Conservation (phyloP, 345 rosid genomes). For the Arabidopsis arenosa region DNA sequence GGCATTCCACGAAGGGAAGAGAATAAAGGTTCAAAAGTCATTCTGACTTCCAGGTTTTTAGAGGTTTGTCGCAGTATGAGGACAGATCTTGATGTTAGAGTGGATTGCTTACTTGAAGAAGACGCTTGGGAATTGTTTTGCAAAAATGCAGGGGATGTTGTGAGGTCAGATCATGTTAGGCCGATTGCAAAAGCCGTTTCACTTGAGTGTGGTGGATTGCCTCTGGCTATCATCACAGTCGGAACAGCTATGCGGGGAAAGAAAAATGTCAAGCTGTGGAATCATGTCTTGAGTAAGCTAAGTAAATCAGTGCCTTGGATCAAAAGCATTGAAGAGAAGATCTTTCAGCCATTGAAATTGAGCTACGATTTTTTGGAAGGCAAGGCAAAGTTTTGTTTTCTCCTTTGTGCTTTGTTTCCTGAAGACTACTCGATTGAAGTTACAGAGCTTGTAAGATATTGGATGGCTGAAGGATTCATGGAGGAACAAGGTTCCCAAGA, state of each 20-base stretch:
- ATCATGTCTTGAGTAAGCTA: slow-evolving; percentile 41
- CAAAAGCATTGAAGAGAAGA: slow-evolving; percentile 36
- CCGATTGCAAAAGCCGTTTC: slow-evolving; percentile 38
- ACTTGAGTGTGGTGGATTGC: slow-evolving; percentile 48
- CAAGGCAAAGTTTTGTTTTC: slow-evolving; percentile 43
- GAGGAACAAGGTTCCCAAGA: slow-evolving; percentile 25
- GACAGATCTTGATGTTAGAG: slow-evolving; percentile 1
- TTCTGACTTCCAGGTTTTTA: slow-evolving; percentile 22
- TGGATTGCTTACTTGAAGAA: slow-evolving; percentile 17
- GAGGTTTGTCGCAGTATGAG: slow-evolving; percentile 24
- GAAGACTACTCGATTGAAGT: slow-evolving; percentile 44
- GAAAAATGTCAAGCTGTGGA: slow-evolving; percentile 43
- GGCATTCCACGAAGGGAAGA: slow-evolving; percentile 27
- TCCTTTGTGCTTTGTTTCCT: slow-evolving; percentile 50
- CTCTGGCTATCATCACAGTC: slow-evolving; percentile 49
- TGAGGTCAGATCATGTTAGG: slow-evolving; percentile 22
- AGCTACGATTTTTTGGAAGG: slow-evolving; percentile 41
- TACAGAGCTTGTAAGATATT: slow-evolving; percentile 40
- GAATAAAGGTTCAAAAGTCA: slow-evolving; percentile 11
- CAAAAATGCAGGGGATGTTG: slow-evolving; percentile 20
- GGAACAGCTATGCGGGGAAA: slow-evolving; percentile 48
- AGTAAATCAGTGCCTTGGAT: slow-evolving; percentile 33
- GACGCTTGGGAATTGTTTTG: slow-evolving; percentile 39
- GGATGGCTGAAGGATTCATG: slow-evolving; percentile 49
- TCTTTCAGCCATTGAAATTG: slow-evolving; percentile 46